These are phyloP conservation scores for Alternaria sp. DNA, from an alignment of 2,329 filamentous ascomycete genomes.

Conservation along the genomic window DNA sequence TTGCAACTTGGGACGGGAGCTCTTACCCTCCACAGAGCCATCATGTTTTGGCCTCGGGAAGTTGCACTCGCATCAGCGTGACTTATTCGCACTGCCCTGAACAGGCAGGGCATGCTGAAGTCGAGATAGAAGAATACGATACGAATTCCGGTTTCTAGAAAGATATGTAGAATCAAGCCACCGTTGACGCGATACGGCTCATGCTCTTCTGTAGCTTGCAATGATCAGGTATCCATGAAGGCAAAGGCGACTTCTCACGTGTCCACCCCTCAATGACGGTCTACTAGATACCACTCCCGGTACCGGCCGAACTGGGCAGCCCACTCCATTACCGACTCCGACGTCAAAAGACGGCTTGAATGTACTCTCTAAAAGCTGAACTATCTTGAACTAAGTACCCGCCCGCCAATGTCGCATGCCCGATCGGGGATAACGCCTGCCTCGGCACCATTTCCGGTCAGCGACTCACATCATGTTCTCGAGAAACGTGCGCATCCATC, in stretches of 20 bases:
- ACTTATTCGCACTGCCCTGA: background rate
- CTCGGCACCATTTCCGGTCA: slow-evolving; percentile 6
- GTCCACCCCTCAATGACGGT: background rate
- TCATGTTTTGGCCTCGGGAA: background rate
- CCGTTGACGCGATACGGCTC: background rate
- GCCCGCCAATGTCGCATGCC: slow-evolving; percentile 2
- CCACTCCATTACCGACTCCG: background rate
- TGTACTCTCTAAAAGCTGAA: background rate
- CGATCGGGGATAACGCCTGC: slow-evolving; percentile 8
- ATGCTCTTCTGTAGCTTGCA: background rate
- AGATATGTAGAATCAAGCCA: background rate
- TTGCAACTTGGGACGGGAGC: background rate
- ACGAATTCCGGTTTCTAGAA: background rate
- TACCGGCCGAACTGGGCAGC: background rate
- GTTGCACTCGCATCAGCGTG: background rate
- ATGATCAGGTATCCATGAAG: background rate
- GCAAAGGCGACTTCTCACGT: background rate
- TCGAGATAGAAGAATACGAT: background rate
- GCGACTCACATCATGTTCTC: slow-evolving; percentile 20
- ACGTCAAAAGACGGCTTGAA: background rate
- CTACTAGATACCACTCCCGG: background rate
- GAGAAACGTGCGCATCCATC: slow-evolving; percentile 21
- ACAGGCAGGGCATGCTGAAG: background rate
- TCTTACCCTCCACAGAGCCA: background rate
- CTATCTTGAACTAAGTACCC: background rate